These are phyloP conservation scores for Leptographium procerum DNA, from an alignment of 2,329 filamentous ascomycete species.

Conservation along the genomic window DNA sequence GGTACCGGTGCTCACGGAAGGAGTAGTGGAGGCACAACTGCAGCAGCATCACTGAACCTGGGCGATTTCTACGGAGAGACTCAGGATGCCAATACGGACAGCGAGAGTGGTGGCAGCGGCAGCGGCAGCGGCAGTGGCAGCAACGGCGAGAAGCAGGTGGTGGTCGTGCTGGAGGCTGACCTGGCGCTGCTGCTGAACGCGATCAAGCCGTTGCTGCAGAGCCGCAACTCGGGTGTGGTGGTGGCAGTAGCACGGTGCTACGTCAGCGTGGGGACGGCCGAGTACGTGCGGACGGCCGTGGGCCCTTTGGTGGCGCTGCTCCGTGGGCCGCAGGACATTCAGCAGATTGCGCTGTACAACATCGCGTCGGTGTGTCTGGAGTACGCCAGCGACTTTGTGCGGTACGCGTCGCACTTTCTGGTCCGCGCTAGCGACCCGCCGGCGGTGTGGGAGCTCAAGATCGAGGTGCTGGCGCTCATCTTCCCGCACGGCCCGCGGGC, in stretches of 20 bases:
- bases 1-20: background rate
- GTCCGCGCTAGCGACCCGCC: slow-evolving; percentile 68
- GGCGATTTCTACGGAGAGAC: slow-evolving; percentile 77
- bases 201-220: slow-evolving; percentile 77
- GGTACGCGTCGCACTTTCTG: slow-evolving; percentile 81
- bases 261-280: slow-evolving; percentile 67
- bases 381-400: slow-evolving; percentile 70
- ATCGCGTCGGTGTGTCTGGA: slow-evolving; percentile 83
- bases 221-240: slow-evolving; percentile 85
- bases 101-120: slow-evolving; percentile 6
- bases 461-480: slow-evolving; percentile 81
- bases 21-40: background rate
- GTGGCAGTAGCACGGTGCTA: slow-evolving; percentile 79
- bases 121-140: slow-evolving; percentile 7
- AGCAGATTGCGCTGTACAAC: slow-evolving; percentile 84
- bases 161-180: slow-evolving; percentile 65
- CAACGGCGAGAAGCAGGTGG: slow-evolving; percentile 35
- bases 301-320: slow-evolving; percentile 81
- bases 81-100: slow-evolving; percentile 17
- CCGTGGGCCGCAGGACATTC: slow-evolving; percentile 73
- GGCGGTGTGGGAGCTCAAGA: slow-evolving; percentile 79
- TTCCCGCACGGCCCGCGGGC: slow-evolving; percentile 72
- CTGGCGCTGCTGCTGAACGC: slow-evolving; percentile 68
- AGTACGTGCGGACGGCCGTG: slow-evolving; percentile 63
- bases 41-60: slow-evolving; percentile 32